Evolutionary conservation across 306 rosid species (phyloP).

Genomic region (Ceratonia siliqua): DNA sequence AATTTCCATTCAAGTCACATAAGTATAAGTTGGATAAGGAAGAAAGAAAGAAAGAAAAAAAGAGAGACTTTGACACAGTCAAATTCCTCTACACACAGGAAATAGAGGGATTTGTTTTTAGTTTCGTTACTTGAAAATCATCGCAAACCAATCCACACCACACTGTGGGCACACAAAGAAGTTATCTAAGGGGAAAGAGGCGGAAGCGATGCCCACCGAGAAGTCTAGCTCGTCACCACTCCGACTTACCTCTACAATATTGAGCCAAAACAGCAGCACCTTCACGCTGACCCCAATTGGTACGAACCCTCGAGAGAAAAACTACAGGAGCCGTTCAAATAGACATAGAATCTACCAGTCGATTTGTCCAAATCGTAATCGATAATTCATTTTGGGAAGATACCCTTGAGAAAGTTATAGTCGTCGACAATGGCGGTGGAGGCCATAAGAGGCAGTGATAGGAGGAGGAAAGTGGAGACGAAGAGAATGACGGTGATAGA

Average conservation of each 20-base stretch:
- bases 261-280: constrained; percentile 56
- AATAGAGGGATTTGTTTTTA: constrained; percentile 45
- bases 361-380: constrained; percentile 46
- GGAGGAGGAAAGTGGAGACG: background rate
- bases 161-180: constrained; percentile 59
- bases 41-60: background rate
- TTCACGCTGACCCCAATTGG: constrained; percentile 62
- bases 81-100: constrained; percentile 34
- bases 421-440: constrained; percentile 7
- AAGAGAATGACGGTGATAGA: background rate
- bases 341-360: constrained; percentile 46
- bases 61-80: background rate
- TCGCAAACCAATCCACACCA: constrained; percentile 58
- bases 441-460: background rate
- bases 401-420: constrained; percentile 51
- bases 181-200: constrained; percentile 55
- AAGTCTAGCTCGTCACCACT: constrained; percentile 49
- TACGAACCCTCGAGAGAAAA: constrained; percentile 63
- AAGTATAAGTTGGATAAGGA: background rate
- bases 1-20: background rate
- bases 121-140: constrained; percentile 38
- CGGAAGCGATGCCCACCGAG: constrained; percentile 61
- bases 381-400: constrained; percentile 52
- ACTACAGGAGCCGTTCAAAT: constrained; percentile 47
- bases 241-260: constrained; percentile 60